phyloP scores from a whole-genome alignment of 73 alveolate species.

The Tetrahymena thermophila region DNA sequence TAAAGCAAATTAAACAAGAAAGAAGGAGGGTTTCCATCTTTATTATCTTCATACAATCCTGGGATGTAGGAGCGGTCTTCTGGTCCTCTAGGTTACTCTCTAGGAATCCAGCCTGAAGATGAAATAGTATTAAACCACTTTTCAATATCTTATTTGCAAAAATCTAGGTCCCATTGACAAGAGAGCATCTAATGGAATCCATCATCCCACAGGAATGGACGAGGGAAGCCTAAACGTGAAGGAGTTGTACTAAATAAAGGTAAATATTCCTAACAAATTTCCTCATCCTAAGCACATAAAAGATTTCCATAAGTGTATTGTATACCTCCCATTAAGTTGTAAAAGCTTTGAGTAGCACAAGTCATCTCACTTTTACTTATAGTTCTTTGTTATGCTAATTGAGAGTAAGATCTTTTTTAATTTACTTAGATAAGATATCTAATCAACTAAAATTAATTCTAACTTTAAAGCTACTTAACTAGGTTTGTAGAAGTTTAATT shows the following conservation, averaged over 20 bases:
- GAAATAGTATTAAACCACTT: slow-evolving; percentile 92
- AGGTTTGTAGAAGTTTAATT: neutral
- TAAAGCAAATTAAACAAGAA: slow-evolving; percentile 30
- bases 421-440: neutral
- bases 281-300: slow-evolving; percentile 2
- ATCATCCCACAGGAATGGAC: slow-evolving; percentile 99
- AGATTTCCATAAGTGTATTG: slow-evolving; percentile 33
- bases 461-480: neutral
- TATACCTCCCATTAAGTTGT: slow-evolving; percentile 29
- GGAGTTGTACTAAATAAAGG: slow-evolving; percentile 85
- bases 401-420: neutral
- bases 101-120: slow-evolving; percentile 92
- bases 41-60: slow-evolving; percentile 22
- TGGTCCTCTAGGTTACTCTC: slow-evolving; percentile 89
- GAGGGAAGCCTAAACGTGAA: slow-evolving; percentile 81
- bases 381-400: neutral
- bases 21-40: slow-evolving; percentile 45
- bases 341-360: slow-evolving; percentile 22
- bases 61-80: slow-evolving; percentile 58
- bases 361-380: slow-evolving; percentile 3
- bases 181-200: slow-evolving; percentile 92
- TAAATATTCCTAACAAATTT: neutral
- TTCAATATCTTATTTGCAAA: slow-evolving; percentile 75
- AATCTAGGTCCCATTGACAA: slow-evolving; percentile 77
- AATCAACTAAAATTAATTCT: neutral